Conservation (phyloP, 169 alveolate genomes). For the Plasmodium knowlesi region DNA sequence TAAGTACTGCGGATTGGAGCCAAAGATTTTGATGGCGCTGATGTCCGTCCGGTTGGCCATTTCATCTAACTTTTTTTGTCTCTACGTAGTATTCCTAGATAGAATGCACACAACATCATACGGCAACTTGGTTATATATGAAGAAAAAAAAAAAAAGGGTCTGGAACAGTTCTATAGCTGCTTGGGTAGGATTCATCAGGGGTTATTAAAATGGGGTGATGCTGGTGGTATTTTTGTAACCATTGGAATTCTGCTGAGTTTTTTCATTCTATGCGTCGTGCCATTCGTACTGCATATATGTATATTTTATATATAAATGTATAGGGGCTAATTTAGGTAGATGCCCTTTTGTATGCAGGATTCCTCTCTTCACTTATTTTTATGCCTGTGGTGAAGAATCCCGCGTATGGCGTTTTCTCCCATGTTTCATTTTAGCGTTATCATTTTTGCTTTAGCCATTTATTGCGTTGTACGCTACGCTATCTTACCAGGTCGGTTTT, state of each 20-base stretch:
- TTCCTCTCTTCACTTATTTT: not conserved
- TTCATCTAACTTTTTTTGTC: not conserved
- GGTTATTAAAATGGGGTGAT: not conserved
- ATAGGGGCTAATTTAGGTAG: not conserved
- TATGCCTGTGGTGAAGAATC: not conserved
- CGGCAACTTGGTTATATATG: not conserved
- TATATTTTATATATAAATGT: not conserved
- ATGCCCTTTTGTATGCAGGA: not conserved
- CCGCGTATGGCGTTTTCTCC: not conserved
- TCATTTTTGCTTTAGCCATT: not conserved
- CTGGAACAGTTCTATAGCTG: not conserved
- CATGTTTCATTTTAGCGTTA: not conserved
- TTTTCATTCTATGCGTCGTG: not conserved
- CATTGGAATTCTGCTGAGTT: not conserved
- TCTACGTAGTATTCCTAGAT: not conserved
- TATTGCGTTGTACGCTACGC: not conserved
- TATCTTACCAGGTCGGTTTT: not conserved
- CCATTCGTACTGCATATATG: not conserved
- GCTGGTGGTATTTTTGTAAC: not conserved
- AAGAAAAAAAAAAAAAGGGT: not conserved
- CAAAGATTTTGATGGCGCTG: conserved; percentile 86
- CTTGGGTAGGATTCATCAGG: not conserved
- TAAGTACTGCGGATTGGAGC: conserved; percentile 91
- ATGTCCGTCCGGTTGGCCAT: conserved; percentile 94
- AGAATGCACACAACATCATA: not conserved